Evolutionary conservation across 179 eudicot species (phyloP), one percentile per base, ranked within the genome.

Genomic region (Silene vulgaris): DNA sequence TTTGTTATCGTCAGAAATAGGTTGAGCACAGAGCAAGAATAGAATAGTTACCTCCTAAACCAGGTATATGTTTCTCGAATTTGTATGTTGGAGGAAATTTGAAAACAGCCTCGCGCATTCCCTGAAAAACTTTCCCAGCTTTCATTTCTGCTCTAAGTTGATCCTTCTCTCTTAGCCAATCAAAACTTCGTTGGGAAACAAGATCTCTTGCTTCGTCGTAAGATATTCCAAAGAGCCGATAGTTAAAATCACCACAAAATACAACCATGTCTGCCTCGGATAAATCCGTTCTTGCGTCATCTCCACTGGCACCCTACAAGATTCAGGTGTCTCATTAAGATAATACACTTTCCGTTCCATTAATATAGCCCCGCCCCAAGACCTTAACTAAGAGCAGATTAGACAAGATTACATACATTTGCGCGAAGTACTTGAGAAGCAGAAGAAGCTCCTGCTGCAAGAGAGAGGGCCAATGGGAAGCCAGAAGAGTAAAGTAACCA

Each of bases 151-250:
- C 97, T 79, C 99, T 85, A 57, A 96, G 92, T 81, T 96, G 99
- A 85, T 96, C 99, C 84, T 85, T 93, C 80, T 96, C 98, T 72
- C 97, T 82, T 23, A 96, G 89, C 99, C 99, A 96, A 65, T 96
- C 99, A 30, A 96, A 96, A 78, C 98, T 86, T 88, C 99, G 87
- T 85, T 96, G 99, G 9, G 99, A 96, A 77, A 96, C 97, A 76
- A 96, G 88, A 75, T 96, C 99, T 74, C 99, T 90, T 70, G 99
- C 99, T 82, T 96, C 99, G 76, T 96, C 99, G 77, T 96, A 96
- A 62, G 99, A 88, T 83, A 96, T 93, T 43, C 97, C 99, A 80
- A 93, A 93, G 54, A 96, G 98, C 17, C 98, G 93, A 79, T 96
- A 96, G 77, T 96, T 96, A 61, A 96, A 96, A 82, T 96, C 99